phyloP scores from a whole-genome alignment of 2,329 filamentous ascomycete species.

The Paecilomyces variotii region DNA sequence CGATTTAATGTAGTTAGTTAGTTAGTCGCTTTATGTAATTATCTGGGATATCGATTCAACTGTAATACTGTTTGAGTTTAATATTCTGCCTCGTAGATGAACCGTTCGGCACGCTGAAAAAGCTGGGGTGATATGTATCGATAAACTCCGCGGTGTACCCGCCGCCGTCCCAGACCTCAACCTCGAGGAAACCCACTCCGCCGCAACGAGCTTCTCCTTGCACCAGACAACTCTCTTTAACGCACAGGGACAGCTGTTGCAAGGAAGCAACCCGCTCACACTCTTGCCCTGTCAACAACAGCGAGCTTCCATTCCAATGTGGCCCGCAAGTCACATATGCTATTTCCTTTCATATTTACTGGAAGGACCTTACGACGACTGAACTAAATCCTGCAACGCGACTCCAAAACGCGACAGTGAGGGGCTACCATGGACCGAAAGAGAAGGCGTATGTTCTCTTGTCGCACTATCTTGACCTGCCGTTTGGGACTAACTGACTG shows the following conservation, averaged over 20 bases:
- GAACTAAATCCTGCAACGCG: constrained; percentile 9
- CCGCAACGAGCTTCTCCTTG: background rate
- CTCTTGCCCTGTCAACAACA: background rate
- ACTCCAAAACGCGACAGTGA: constrained; percentile 11
- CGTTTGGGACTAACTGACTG: background rate
- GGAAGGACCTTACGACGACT: constrained; percentile 27
- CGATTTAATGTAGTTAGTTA: background rate
- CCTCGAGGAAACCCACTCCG: background rate
- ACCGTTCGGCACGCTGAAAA: background rate
- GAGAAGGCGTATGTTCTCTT: constrained; percentile 37
- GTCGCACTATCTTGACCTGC: constrained; percentile 1
- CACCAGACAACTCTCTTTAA: background rate
- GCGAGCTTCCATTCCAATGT: constrained; percentile 24
- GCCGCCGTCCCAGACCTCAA: background rate
- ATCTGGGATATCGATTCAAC: background rate
- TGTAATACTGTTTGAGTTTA: background rate
- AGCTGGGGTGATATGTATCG: background rate
- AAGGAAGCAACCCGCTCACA: background rate
- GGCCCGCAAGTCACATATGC: constrained; percentile 28
- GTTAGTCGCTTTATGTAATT: background rate
- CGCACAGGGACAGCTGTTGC: background rate
- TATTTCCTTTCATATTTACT: constrained; percentile 27
- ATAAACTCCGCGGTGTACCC: constrained; percentile 1
- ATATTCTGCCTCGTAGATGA: background rate
- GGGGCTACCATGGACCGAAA: constrained; percentile 38